A percentile compares a stretch with the other conserved stretches of the same genome.
Evolutionary conservation across 106 monocot genomes (phyloP).

Genomic region (Dendrobium chrysotoxum): DNA sequence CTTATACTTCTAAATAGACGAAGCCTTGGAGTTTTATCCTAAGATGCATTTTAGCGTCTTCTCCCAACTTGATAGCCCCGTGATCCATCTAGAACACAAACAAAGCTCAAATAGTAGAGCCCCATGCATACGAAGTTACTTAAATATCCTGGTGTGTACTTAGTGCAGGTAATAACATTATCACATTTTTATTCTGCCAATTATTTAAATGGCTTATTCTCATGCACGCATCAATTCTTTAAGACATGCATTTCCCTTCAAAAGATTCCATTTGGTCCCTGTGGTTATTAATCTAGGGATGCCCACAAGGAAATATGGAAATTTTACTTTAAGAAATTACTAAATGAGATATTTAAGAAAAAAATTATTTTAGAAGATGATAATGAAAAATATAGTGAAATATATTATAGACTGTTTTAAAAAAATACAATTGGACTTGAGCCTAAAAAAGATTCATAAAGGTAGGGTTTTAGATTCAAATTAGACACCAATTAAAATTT

Average conservation of each 20-base stretch:
- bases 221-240: background rate
- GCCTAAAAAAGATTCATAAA: too few relatives aligned
- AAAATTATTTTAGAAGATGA: too few relatives aligned
- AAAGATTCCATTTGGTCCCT: background rate
- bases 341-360: too few relatives aligned
- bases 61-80: background rate
- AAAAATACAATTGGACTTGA: too few relatives aligned
- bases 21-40: background rate
- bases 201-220: background rate
- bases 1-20: background rate
- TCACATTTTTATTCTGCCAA: background rate
- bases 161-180: background rate
- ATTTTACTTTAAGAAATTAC: too few relatives aligned
- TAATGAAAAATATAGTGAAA: too few relatives aligned
- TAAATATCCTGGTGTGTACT: background rate
- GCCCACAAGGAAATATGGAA: too few relatives aligned
- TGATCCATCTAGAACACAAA: background rate
- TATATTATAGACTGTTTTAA: too few relatives aligned
- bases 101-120: background rate
- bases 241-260: background rate
- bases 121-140: background rate
- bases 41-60: slow-evolving; percentile 1
- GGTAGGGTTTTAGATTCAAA: too few relatives aligned
- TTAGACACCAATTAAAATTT: too few relatives aligned
- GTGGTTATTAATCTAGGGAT: background rate